A percentile compares a stretch with the other conserved stretches of the same genome.
Evolutionary conservation across 2,329 filamentous ascomycete genomes (phyloP).

Genomic region (Colletotrichum ledebouriae): DNA sequence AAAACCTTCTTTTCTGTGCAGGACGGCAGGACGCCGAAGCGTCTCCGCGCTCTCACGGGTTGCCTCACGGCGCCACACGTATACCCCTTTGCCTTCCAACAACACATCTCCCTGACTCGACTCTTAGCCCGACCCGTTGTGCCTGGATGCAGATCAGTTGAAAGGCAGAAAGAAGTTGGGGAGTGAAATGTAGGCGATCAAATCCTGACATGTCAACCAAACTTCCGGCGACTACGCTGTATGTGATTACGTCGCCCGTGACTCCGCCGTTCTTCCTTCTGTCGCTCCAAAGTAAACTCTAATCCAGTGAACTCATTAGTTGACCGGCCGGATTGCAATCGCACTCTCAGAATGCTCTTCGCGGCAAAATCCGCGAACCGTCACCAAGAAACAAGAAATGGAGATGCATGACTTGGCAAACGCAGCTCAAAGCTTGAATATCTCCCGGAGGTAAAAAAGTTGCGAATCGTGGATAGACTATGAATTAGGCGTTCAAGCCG

Average conservation of each 20-base stretch:
- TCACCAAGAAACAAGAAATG: neutral
- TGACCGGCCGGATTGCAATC: too few species aligned
- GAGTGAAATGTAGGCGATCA: neutral
- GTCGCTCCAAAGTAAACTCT: too few species aligned
- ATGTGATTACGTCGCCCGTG: slow-evolving; percentile 6
- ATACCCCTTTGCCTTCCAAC: neutral
- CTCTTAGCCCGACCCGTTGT: neutral
- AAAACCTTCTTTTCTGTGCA: slow-evolving; percentile 7
- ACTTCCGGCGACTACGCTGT: neutral
- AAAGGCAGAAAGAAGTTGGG: neutral
- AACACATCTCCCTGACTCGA: too few species aligned
- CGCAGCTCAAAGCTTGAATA: slow-evolving; percentile 13
- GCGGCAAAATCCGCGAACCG: neutral
- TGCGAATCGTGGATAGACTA: neutral
- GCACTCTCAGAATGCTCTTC: neutral
- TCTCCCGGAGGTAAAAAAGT: slow-evolving; percentile 1
- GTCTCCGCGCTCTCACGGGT: slow-evolving; percentile 5
- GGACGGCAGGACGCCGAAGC: neutral
- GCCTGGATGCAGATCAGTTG: neutral
- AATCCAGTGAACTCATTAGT: too few species aligned
- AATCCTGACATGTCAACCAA: slow-evolving; percentile 4
- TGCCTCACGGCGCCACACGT: neutral
- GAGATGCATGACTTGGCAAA: slow-evolving; percentile 20
- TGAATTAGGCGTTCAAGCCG: neutral
- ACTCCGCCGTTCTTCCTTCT: too few species aligned